Evolutionary conservation across 2,329 filamentous ascomycete species (phyloP).

Genomic region (Colletotrichum noveboracense): DNA sequence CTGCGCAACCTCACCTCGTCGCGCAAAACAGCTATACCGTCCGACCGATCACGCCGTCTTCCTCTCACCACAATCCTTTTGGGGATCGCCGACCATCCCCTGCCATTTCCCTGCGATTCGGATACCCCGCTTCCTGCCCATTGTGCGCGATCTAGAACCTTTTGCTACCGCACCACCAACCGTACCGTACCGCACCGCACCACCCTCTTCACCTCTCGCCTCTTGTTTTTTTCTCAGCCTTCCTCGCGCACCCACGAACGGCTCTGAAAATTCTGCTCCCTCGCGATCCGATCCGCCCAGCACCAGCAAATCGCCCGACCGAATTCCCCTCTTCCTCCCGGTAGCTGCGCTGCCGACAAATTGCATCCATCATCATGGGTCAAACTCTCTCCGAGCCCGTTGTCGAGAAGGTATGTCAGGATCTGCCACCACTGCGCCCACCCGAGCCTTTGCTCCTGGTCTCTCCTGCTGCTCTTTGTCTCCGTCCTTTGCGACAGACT

Average conservation of each 20-base stretch:
- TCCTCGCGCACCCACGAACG: slow-evolving; percentile 17
- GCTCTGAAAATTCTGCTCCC: not conserved
- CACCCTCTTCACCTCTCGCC: slow-evolving; percentile 6
- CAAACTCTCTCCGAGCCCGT: slow-evolving; percentile 99
- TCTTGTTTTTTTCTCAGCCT: slow-evolving; percentile 8
- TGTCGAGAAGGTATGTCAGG: slow-evolving; percentile 87
- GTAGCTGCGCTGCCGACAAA: slow-evolving; percentile 35
- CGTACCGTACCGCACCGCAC: not conserved
- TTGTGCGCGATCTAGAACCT: slow-evolving; percentile 27
- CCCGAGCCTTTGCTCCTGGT: not conserved
- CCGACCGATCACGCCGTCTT: not conserved
- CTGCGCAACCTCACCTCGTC: not conserved
- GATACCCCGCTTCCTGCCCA: slow-evolving; percentile 26
- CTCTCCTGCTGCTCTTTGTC: not conserved
- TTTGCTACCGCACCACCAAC: slow-evolving; percentile 23
- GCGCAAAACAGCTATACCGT: slow-evolving; percentile 4
- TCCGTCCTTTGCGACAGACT: not conserved
- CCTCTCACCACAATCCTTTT: slow-evolving; percentile 4
- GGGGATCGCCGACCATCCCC: slow-evolving; percentile 20
- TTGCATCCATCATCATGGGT: slow-evolving; percentile 72
- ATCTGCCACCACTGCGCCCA: not conserved
- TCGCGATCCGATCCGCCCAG: not conserved
- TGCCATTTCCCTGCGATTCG: slow-evolving; percentile 22
- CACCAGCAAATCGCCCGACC: slow-evolving; percentile 9
- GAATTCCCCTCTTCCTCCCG: not conserved